Conservation (phyloP, 495 filamentous ascomycete species). For the Rhypophila decipiens region DNA sequence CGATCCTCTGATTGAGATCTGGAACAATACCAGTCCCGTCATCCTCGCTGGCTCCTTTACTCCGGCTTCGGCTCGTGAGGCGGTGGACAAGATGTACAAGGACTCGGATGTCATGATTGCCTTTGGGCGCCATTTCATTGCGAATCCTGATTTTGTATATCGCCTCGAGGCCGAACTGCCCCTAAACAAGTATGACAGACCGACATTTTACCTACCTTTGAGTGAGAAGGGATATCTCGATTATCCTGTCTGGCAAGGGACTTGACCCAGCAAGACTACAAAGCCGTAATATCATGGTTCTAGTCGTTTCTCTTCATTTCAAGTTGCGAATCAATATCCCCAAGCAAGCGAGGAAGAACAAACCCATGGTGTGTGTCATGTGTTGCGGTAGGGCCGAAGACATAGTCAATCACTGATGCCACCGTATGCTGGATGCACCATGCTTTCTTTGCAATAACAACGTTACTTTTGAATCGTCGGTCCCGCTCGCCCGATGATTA, state of each 20-base stretch:
- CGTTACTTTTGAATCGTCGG: no score
- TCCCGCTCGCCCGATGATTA: no score
- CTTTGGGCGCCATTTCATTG: constrained; percentile 61
- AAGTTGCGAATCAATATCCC: no score
- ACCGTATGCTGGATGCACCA: no score
- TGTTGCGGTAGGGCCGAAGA: no score
- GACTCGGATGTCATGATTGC: constrained; percentile 47
- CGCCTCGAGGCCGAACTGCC: constrained; percentile 50
- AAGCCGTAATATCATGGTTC: no score
- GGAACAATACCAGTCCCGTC: constrained; percentile 44
- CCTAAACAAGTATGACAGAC: constrained; percentile 50
- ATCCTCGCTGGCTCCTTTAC: constrained; percentile 57
- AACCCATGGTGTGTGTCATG: no score
- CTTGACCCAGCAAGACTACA: no score
- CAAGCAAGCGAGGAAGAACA: no score
- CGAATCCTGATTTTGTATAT: constrained; percentile 66
- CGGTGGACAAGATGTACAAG: constrained; percentile 49
- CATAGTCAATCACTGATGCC: no score
- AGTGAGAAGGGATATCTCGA: constrained; percentile 56
- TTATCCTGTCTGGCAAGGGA: constrained; percentile 55
- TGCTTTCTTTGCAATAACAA: no score
- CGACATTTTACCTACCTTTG: constrained; percentile 51
- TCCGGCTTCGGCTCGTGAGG: constrained; percentile 36
- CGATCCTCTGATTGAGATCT: constrained; percentile 48
- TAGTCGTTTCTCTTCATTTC: no score